phyloP scores from a whole-genome alignment of 2,329 filamentous ascomycete genomes.

The Fusarium virguliforme region DNA sequence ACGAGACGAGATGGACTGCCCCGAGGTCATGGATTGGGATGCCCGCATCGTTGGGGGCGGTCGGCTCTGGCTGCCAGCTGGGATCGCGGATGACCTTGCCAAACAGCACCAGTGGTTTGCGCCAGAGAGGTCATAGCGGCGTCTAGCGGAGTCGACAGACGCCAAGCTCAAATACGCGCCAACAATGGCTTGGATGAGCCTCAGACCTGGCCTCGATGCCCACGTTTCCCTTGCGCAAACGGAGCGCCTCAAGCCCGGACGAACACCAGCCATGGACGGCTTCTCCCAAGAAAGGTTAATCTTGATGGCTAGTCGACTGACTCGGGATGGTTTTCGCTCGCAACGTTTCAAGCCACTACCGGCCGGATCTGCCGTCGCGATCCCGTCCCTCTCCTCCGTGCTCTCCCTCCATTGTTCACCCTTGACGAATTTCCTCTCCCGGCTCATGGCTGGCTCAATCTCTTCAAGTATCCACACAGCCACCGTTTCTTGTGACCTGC shows the following conservation, averaged over 20 bases:
- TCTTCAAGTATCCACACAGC: slow-evolving; percentile 22
- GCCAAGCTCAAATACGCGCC: slow-evolving; percentile 1
- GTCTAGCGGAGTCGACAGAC: slow-evolving; percentile 20
- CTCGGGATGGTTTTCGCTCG: slow-evolving; percentile 17
- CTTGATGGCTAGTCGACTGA: background rate
- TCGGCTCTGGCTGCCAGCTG: background rate
- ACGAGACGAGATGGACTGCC: background rate
- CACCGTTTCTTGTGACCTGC: slow-evolving; percentile 24
- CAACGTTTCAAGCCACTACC: slow-evolving; percentile 25
- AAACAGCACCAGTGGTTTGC: slow-evolving; percentile 2
- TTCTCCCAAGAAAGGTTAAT: background rate
- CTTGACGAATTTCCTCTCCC: slow-evolving; percentile 9
- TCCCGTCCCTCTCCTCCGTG: background rate
- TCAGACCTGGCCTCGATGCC: slow-evolving; percentile 10
- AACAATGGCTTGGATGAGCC: slow-evolving; percentile 14
- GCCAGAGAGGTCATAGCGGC: slow-evolving; percentile 23
- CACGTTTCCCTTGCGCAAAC: slow-evolving; percentile 4
- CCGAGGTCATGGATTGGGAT: no score
- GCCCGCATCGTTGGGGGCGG: background rate
- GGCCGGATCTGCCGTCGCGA: background rate
- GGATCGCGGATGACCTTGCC: background rate
- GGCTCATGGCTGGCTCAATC: slow-evolving; percentile 9
- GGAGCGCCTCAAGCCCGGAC: background rate
- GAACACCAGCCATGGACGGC: background rate
- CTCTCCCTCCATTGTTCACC: slow-evolving; percentile 5